These are phyloP conservation scores for Beta vulgaris DNA, from an alignment of 148 eudicot genomes.

Conservation along the genomic window DNA sequence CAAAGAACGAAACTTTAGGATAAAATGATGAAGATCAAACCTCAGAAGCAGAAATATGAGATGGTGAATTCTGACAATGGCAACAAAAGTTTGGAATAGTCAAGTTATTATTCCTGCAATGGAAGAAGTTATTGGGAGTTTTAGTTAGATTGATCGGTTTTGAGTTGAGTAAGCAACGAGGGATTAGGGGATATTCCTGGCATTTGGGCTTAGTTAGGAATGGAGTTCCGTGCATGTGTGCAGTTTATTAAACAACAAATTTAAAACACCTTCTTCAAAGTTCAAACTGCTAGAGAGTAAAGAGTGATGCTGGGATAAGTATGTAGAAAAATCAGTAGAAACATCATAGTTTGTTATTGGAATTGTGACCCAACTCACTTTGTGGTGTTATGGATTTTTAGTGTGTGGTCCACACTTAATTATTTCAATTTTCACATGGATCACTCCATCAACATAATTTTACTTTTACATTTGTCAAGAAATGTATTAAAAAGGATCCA, in stretches of 20 bases:
- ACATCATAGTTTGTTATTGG: too few species aligned
- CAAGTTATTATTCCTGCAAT: constrained; percentile 10
- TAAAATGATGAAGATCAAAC: constrained; percentile 23
- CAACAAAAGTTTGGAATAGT: constrained; percentile 16
- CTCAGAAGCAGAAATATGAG: constrained; percentile 22
- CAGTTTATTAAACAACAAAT: neutral
- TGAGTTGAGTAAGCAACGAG: constrained; percentile 5
- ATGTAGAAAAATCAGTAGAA: too few species aligned
- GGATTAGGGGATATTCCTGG: constrained; percentile 7
- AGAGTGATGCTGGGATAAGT: neutral
- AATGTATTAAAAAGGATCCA: too few species aligned
- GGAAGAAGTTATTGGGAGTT: neutral
- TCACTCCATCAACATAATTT: too few species aligned
- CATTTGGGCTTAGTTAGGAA: constrained; percentile 24
- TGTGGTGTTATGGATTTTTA: too few species aligned
- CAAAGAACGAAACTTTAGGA: constrained; percentile 1
- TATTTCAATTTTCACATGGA: too few species aligned
- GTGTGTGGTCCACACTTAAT: too few species aligned
- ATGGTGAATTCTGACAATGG: constrained; percentile 21
- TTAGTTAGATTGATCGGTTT: neutral
- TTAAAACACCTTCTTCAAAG: too few species aligned
- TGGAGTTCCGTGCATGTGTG: constrained; percentile 27
- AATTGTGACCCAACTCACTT: too few species aligned
- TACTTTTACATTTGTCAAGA: too few species aligned
- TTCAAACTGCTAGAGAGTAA: neutral